Evolutionary conservation across 345 rosid genomes (phyloP), one percentile per base, ranked within the genome.

Genomic region (Barbarea vulgaris): DNA sequence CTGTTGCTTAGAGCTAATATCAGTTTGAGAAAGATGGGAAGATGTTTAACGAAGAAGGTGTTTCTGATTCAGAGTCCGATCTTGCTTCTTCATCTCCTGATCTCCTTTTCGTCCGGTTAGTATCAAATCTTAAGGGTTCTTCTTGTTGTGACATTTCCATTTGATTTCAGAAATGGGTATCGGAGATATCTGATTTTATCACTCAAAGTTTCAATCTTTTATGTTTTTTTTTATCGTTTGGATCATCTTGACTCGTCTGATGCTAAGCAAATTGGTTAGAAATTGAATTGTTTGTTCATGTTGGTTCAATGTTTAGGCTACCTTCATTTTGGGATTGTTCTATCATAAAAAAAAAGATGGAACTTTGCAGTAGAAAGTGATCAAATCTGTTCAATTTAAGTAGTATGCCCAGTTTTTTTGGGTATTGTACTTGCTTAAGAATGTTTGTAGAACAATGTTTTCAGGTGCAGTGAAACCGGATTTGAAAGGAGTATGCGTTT

Each of bases 401-500:
- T 54, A 24, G 6, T 31, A 24, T 6, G 31, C 12, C 13, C 28
- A 14, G 22, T 63, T 30, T 63, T 28, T 28, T 28, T 0, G 31
- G 18, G 4, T 9, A 10, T 55, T 31, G n/a, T 12, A 1, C 9
- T 19, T 42, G 77, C n/a, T 33, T 24, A 25, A 66, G 50, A 19
- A 60, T 51, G 61, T 22, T 39, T 60, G 69, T 68, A 69, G 62
- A 67, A 67, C 7, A 52, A 51, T 64, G 60, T 21, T 72, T 59
- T 58, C 77, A 72, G 81, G 77, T 72, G 80, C 89, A 77, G 87
- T 84, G 9, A 80, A 79, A 62, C 56, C 81, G 3, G 73, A 70
- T 15, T 27, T 44, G 22, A 64, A 34, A 56, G 93, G 92, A 30
- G 83, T 83, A 13, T 96, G 98, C 54, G 21, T 84, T 39, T 96